Base-by-base conservation (phyloP, 2,329 filamentous ascomycete species). In the Aspergillus calidoustus region DNA sequence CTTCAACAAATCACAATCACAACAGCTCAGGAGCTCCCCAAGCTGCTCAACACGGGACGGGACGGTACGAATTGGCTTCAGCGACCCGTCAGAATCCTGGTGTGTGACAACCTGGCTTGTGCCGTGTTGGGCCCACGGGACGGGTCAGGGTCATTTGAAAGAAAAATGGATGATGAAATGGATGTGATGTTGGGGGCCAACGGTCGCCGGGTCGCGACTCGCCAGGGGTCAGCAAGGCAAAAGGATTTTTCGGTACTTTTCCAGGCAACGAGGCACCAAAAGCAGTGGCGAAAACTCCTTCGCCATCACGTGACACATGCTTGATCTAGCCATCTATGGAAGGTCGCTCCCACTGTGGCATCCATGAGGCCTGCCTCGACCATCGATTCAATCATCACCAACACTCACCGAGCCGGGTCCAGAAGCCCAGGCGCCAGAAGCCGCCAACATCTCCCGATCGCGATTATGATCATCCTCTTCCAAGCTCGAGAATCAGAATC, bases 51-150 rank as follows among this genome's bases (percentile, higher is more conserved):
- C 44, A 57, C 31, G 54, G 46, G 46, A 30, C 57, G 58, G 58
- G 52, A 60, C 58, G 58, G 58, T 25, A 50, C 58, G 52, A 47
- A 51, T 55, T 60, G 58, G 31, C 31, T 30, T 56, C 49, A 56
- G 31, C 57, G 22, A 54, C 41, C 41, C 11, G 49, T 47, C 38
- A 23, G 25, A 47, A 25, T 44, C 41, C 8, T 17, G 15, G 17
- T 25, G 38, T 38, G 31, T 15, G 22, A 46, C 52, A 41, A 19
- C 7, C 11, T 25, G 23, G 34, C 15, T n/a, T 55, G 47, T 52
- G 52, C 58, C 58, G 58, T 51, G 51, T 55, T 47, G 52, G 48
- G 53, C 31, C 47, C 58, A 56, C 56, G 38, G 30, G 56, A 52
- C 48, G 48, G 25, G 48, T 31, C 28, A 38, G 19, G 19, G 52